Percentiles rank a stretch among this genome's conserved stretches.
Evolutionary conservation across 768 basidiomycete genomes (phyloP).

Genomic region (Boletellus sp.): DNA sequence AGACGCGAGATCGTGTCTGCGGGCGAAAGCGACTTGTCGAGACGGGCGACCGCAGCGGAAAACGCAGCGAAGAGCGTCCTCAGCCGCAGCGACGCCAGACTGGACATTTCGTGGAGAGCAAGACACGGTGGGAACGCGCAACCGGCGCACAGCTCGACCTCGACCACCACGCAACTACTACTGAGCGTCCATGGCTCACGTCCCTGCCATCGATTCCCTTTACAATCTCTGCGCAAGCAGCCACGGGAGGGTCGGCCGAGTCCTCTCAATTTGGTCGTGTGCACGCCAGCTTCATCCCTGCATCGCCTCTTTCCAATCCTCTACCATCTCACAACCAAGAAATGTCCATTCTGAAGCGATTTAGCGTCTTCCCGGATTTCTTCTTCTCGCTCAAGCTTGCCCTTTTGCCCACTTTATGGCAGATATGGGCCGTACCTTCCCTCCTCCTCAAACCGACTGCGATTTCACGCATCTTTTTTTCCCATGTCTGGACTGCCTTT

Average conservation of each 20-base stretch:
- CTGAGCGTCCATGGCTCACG: too few species aligned
- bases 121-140: background rate
- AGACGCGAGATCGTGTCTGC: constrained; percentile 59
- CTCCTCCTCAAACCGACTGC: constrained; percentile 43
- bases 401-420: constrained; percentile 45
- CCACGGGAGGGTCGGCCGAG: too few species aligned
- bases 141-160: too few species aligned
- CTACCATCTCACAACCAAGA: too few species aligned
- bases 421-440: constrained; percentile 38
- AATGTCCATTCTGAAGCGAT: constrained; percentile 19
- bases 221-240: too few species aligned
- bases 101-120: background rate
- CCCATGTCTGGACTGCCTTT: constrained; percentile 52
- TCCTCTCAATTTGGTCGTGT: too few species aligned
- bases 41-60: constrained; percentile 55
- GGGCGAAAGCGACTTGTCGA: constrained; percentile 79
- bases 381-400: constrained; percentile 34
- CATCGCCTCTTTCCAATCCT: too few species aligned
- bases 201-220: too few species aligned
- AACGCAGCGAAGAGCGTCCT: constrained; percentile 42
- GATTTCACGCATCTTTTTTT: constrained; percentile 56
- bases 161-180: background rate
- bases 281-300: too few species aligned
- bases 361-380: constrained; percentile 43
- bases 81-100: constrained; percentile 5